Evolutionary conservation across 176 grass and related monocot species (phyloP), one percentile per base, ranked within the genome.

Genomic region (Aechmea fasciata): DNA sequence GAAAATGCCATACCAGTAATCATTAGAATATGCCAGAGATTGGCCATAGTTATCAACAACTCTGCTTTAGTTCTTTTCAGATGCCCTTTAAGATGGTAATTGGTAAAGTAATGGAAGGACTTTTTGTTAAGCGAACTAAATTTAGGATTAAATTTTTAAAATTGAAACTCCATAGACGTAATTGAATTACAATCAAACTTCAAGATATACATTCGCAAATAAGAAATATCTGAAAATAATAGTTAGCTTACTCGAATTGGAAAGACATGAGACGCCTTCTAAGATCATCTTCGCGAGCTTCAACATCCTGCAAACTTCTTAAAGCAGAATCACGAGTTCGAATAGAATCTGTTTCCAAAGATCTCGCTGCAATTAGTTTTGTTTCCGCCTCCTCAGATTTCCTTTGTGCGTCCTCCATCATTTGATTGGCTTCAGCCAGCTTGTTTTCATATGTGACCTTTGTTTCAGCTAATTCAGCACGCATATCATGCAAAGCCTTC

Each of bases 281-380:
- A 68, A 99, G 84, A 25, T 90, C 74, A 77, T 99, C 87, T 79
- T 93, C 94, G 29, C 80, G 89, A 50, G 85, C 87, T 81, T 90
- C 84, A 65, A 99, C 78, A 57, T 99, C 94, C 51, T 84, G 86
- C 81, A 90, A 82, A 51, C 71, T 99, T 79, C 89, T 87, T 55
- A 75, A 53, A 26, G 94, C 72, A 26, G 72, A 28, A 69, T 76
- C 84, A 25, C 49, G 82, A 22, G 77, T 61, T 13, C 75, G 73
- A 78, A 25, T 80, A 47, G 78, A 79, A 53, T 93, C 87, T 73
- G 75, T 68, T 73, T 99, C 83, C 64, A 88, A 74, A 63, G 82
- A 88, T 70, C 83, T 87, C 48, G 80, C 89, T 68, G 77, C 29
- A 13, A 88, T 81, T 75, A 99, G 68, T 26, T 83, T 99, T 67